Evolutionary conservation across 768 basidiomycete species (phyloP), one percentile per base, ranked within the genome.

Genomic region (Trametes sanguinea): DNA sequence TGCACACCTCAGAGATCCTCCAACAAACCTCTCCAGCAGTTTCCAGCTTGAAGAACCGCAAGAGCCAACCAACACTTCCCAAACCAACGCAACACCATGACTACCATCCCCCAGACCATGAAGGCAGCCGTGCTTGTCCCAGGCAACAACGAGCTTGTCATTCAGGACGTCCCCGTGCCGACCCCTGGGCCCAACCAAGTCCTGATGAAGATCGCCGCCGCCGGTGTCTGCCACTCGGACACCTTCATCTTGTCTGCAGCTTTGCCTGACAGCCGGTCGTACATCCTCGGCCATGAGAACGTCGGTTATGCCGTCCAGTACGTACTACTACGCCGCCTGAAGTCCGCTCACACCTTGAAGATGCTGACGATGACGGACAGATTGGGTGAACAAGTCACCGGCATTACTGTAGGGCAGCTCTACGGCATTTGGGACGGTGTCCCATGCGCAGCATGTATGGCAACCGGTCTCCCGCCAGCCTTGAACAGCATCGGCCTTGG

Each of bases 121-220:
- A 46, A 42, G 16, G 63, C 43, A 6, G 63, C 57, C 22, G 40
- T 60, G 14, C 58, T 43, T n/a, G 29, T 55, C 13, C 92, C 58
- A 16, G 63, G 63, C 6, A n/a, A 64, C 40, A 60, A 55, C 48
- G 22, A 80, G 62, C 22, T 80, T 77, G 32, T 76, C 74, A 22
- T 56, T 32, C 48, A 51, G 51, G 46, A 60, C 47, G 22, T 51
- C 0, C 63, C 63, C 10, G 44, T 60, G 22, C 58, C 63, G 1
- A 64, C 54, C 2, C 54, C 63, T 1, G 54, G 48, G 1, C 47
- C 57, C 0, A 43, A 55, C 17, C 42, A 64, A 14, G 63, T 64
- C n/a, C 53, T 64, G 29, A 27, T 64, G 22, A 64, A 64, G 48
- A 47, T 60, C 53, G 63, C 58, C n/a, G 63, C 63, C 3, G 40